Evolutionary conservation across 1,284 basidiomycete genomes (phyloP).

Genomic region (Heliocybe sulcata): DNA sequence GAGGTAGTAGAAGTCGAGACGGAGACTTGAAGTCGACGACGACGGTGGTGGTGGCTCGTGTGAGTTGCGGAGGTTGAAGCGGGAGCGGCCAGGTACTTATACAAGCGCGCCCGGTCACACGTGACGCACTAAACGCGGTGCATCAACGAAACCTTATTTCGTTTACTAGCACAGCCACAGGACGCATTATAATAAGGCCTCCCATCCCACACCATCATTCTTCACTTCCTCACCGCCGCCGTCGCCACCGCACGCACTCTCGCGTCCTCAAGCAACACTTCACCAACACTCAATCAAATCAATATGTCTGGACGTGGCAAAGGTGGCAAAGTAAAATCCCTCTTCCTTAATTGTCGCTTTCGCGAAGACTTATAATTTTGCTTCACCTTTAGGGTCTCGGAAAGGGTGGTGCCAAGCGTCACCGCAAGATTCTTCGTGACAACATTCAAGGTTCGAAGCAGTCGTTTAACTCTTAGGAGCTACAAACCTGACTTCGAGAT

Average conservation of each 20-base stretch:
- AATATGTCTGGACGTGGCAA: slow-evolving; percentile 61
- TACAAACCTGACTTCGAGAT: background rate
- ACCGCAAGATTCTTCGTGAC: slow-evolving; percentile 68
- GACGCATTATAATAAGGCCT: background rate
- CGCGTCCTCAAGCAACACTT: slow-evolving; percentile 5
- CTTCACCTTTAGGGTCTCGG: slow-evolving; percentile 33
- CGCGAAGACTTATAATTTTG: background rate
- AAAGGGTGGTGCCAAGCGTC: slow-evolving; percentile 71
- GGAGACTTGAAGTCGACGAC: slow-evolving; percentile 6
- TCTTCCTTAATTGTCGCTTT: background rate
- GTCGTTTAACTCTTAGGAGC: background rate
- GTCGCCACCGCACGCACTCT: slow-evolving; percentile 2
- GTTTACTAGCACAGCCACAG: slow-evolving; percentile 2
- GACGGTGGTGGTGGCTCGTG: background rate
- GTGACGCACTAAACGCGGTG: background rate
- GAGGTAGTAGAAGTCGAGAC: background rate
- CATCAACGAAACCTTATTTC: slow-evolving; percentile 3
- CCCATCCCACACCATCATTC: background rate
- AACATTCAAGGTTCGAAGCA: slow-evolving; percentile 60
- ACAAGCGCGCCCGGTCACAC: background rate
- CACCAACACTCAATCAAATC: slow-evolving; percentile 1
- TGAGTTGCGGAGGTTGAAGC: background rate
- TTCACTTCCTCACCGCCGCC: background rate
- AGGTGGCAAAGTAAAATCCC: slow-evolving; percentile 38
- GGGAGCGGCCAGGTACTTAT: background rate